Conservation (phyloP, 805 yeast genomes). For the Metschnikowia lachancei region DNA sequence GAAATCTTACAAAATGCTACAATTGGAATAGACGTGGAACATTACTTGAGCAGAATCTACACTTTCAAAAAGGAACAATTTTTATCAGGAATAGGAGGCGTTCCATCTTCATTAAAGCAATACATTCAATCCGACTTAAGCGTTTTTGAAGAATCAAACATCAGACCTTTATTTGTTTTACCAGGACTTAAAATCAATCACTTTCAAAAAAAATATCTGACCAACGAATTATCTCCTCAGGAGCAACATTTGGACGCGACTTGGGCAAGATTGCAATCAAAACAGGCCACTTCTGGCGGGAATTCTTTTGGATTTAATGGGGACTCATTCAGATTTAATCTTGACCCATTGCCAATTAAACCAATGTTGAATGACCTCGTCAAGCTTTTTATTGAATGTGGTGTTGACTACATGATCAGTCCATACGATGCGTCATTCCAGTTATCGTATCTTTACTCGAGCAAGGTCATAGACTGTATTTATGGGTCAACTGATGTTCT, state of each 20-base stretch:
- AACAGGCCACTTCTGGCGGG: slow-evolving; percentile 21
- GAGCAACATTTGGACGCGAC: slow-evolving; percentile 40
- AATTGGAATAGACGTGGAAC: slow-evolving; percentile 81
- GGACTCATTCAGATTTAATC: slow-evolving; percentile 52
- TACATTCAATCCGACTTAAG: slow-evolving; percentile 61
- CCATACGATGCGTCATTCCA: slow-evolving; percentile 84
- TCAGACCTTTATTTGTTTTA: slow-evolving; percentile 79
- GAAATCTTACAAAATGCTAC: slow-evolving; percentile 63
- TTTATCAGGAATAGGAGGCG: slow-evolving; percentile 76
- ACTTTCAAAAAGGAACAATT: slow-evolving; percentile 64
- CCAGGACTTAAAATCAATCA: slow-evolving; percentile 56
- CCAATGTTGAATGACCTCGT: slow-evolving; percentile 57
- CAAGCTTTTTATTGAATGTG: slow-evolving; percentile 51
- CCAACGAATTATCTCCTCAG: slow-evolving; percentile 37
- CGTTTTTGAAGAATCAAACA: slow-evolving; percentile 54
- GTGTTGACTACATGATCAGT: slow-evolving; percentile 67
- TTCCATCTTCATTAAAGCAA: slow-evolving; percentile 59
- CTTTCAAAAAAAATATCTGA: slow-evolving; percentile 32
- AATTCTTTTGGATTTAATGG: slow-evolving; percentile 23
- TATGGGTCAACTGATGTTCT: slow-evolving; percentile 83
- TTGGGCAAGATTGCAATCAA: slow-evolving; percentile 38
- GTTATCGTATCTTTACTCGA: slow-evolving; percentile 63
- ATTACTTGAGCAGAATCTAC: slow-evolving; percentile 64
- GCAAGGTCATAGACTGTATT: slow-evolving; percentile 62
- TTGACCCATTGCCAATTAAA: slow-evolving; percentile 48